These are phyloP conservation scores for Prosopis cineraria DNA, from an alignment of 306 rosid species.

Conservation along the genomic window DNA sequence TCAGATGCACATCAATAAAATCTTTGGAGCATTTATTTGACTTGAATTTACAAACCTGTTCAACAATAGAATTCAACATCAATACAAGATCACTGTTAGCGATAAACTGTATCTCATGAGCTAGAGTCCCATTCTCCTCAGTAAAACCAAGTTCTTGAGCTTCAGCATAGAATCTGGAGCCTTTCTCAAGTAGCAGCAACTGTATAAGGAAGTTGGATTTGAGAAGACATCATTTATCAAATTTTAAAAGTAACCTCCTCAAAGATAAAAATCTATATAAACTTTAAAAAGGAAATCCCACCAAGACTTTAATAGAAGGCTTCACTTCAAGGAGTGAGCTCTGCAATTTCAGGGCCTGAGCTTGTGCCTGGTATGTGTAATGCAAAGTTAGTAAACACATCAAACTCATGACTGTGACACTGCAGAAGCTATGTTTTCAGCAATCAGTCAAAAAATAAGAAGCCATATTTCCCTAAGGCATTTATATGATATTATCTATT, in stretches of 20 bases:
- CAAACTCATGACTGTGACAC: not conserved
- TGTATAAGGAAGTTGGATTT: not conserved
- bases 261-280: not conserved
- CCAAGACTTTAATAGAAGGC: conserved; percentile 89
- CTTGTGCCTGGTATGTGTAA: conserved; percentile 70
- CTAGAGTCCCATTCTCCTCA: conserved; percentile 89
- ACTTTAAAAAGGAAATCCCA: conserved; percentile 22
- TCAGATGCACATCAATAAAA: conserved; percentile 1
- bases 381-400: conserved; percentile 15
- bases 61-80: conserved; percentile 86
- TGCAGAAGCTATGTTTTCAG: not conserved
- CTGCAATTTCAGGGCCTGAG: conserved; percentile 90
- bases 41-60: conserved; percentile 64
- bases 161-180: conserved; percentile 80
- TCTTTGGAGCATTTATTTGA: not conserved
- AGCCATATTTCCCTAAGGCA: too few species aligned
- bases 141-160: conserved; percentile 84
- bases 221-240: not conserved
- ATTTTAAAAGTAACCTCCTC: not conserved
- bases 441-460: too few species aligned
- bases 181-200: conserved; percentile 59
- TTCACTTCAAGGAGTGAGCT: conserved; percentile 84
- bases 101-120: conserved; percentile 76
- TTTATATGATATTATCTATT: too few species aligned
- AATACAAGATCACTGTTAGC: conserved; percentile 83